A percentile compares a stretch with the other conserved stretches of the same genome.
phyloP scores from a whole-genome alignment of 23 red algal genomes.

The Gracilariopsis chorda region DNA sequence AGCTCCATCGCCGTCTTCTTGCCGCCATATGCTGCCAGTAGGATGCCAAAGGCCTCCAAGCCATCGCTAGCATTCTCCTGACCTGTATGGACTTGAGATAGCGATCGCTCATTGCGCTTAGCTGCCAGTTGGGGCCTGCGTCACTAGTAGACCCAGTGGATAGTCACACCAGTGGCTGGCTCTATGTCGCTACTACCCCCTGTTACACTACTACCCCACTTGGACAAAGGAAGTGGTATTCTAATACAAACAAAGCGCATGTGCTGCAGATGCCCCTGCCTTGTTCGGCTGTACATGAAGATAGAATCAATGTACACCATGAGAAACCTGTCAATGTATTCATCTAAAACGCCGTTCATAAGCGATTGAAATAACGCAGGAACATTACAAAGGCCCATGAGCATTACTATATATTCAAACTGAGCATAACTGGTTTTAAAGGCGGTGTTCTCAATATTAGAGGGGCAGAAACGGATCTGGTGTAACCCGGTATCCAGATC shows the following conservation, averaged over 20 bases:
- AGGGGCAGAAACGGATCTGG: neutral
- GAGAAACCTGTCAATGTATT: neutral
- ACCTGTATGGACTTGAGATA: too few relatives aligned
- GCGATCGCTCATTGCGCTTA: too few relatives aligned
- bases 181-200: too few relatives aligned
- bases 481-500: neutral
- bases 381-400: neutral
- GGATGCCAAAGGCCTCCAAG: too few relatives aligned
- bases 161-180: too few relatives aligned
- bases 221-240: too few relatives aligned
- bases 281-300: neutral
- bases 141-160: too few relatives aligned
- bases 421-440: neutral
- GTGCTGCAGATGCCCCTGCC: neutral
- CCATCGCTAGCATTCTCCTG: too few relatives aligned
- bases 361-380: neutral
- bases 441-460: neutral
- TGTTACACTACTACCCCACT: too few relatives aligned
- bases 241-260: neutral
- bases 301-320: neutral
- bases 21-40: too few relatives aligned
- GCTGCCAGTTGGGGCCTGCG: too few relatives aligned
- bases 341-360: slow-evolving; percentile 11
- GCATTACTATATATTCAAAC: slow-evolving; percentile 4
- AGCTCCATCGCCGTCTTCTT: too few relatives aligned